Evolutionary conservation across 495 filamentous ascomycete species (phyloP).

Genomic region (Echria macrotheca): DNA sequence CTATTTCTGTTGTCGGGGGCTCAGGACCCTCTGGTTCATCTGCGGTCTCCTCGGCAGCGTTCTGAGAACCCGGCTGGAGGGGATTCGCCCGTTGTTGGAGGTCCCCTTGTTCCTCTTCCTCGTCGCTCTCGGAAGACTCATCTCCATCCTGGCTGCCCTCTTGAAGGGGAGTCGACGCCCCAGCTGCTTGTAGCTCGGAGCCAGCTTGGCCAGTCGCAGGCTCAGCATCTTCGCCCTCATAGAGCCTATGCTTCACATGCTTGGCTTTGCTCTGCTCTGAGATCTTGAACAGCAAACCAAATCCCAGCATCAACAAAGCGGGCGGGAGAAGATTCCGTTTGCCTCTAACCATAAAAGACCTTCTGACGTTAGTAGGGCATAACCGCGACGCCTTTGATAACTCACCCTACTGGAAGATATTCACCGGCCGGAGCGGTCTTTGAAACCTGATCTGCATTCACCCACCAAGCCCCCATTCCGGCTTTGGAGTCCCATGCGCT

Average conservation of each 20-base stretch:
- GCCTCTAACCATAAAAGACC: conserved; percentile 69
- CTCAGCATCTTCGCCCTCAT: conserved; percentile 31
- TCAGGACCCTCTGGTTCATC: neutral
- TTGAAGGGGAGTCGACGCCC: conserved; percentile 15
- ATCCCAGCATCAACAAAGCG: conserved; percentile 78
- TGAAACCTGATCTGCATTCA: conserved; percentile 76
- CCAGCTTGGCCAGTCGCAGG: conserved; percentile 2
- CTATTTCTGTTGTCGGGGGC: conserved; percentile 25
- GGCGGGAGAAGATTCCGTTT: conserved; percentile 89
- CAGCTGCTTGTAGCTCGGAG: neutral
- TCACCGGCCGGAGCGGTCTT: conserved; percentile 77
- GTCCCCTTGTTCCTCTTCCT: conserved; percentile 31
- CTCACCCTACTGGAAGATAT: conserved; percentile 59
- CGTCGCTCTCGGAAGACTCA: conserved; percentile 32
- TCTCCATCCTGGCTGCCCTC: conserved; percentile 27
- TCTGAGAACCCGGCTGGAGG: conserved; percentile 32
- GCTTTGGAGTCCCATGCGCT: conserved; percentile 94
- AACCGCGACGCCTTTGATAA: neutral
- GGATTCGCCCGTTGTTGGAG: conserved; percentile 36
- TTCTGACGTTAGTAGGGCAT: neutral
- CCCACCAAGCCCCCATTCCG: conserved; percentile 94
- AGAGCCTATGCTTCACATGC: conserved; percentile 68
- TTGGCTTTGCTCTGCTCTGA: conserved; percentile 80
- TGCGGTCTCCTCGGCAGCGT: conserved; percentile 1
- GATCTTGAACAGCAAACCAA: conserved; percentile 80